Conservation (phyloP, 768 basidiomycete species). For the Trametes cinnabarina region DNA sequence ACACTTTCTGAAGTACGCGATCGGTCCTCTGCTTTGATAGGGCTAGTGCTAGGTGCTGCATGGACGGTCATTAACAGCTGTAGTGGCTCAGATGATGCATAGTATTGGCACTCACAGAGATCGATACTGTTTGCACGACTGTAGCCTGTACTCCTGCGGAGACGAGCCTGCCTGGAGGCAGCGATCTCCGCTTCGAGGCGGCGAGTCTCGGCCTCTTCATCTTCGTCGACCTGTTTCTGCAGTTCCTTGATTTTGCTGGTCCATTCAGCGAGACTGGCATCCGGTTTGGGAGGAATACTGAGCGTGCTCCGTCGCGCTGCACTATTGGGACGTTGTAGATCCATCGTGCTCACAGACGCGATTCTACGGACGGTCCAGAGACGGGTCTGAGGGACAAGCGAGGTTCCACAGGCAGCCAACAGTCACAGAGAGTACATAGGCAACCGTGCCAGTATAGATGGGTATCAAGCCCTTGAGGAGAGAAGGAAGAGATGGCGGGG, state of each 20-base stretch:
- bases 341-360: constrained; percentile 5
- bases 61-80: no score
- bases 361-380: not conserved
- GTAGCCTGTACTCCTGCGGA: constrained; percentile 41
- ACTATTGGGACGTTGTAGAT: constrained; percentile 11
- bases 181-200: constrained; percentile 59
- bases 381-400: not conserved
- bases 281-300: constrained; percentile 41
- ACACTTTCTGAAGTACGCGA: constrained; percentile 21
- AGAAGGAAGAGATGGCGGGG: not conserved
- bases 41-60: constrained; percentile 5
- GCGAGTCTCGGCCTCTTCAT: constrained; percentile 75
- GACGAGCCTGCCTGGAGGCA: constrained; percentile 46
- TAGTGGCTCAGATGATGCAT: not conserved
- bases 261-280: constrained; percentile 77
- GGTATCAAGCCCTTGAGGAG: not conserved
- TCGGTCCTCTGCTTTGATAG: constrained; percentile 25
- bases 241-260: constrained; percentile 75
- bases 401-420: not conserved
- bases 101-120: constrained; percentile 41
- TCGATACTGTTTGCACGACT: constrained; percentile 41
- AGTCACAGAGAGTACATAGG: not conserved
- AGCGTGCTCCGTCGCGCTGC: constrained; percentile 27
- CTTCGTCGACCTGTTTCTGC: constrained; percentile 77
- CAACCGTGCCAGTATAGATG: not conserved